Evolutionary conservation across 345 rosid species (phyloP), one percentile per base, ranked within the genome.

Genomic region (Arabidopsis thaliana): DNA sequence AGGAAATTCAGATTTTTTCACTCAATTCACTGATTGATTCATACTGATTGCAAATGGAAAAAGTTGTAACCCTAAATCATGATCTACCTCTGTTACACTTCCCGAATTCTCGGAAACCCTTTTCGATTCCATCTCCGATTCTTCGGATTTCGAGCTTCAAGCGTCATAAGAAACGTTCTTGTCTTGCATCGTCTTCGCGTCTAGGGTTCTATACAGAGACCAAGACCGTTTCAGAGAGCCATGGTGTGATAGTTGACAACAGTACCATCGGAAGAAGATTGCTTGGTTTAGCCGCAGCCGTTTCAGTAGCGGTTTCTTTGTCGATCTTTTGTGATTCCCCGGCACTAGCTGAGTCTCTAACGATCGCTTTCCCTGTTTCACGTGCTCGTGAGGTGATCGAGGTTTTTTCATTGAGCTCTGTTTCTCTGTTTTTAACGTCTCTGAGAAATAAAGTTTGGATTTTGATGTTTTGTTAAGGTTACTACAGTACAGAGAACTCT

Each of bases 401-500:
- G 49, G 3, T 53, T 52, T 3, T 3, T 65, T 44, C 0, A 3
- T 42, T 13, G 60, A 42, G 72, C n/a, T 74, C 25, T 74, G 73
- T 65, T 42, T 56, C 65, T 74, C 57, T 64, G 48, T 44, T 74
- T 56, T 40, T 13, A 52, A 53, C 24, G 59, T 46, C 34, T 46
- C 51, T 61, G 49, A 45, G 61, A 20, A 37, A 59, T 48, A 8
- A 67, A 20, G 23, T 28, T 72, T 37, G 0, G 0, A 11, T 50
- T 16, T 40, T 5, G 25, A 24, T 58, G 52, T 16, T 16, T 63
- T 79, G 80, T 46, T 79, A 87, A 74, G 96, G 95, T 93, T 69
- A 90, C 87, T 60, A 87, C 87, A 65, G 98, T 90, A 58, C 98
- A 90, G 80, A 85, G 89, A 82, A 93, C 98, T 59, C 96, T 93